phyloP scores from a whole-genome alignment of 2,329 filamentous ascomycete species.

The Trichoderma lentiforme region DNA sequence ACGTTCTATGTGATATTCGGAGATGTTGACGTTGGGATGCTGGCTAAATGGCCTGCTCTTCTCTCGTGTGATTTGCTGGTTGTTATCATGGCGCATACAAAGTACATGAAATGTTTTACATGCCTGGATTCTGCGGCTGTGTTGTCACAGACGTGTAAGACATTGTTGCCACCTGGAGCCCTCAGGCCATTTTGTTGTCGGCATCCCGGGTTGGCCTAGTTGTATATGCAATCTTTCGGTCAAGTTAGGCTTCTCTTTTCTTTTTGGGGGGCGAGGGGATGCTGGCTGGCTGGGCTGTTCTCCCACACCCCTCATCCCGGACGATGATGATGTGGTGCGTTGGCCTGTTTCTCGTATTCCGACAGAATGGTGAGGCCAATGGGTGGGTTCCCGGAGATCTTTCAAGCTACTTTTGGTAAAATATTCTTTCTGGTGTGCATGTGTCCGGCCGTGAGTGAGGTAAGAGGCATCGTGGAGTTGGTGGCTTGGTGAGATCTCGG shows the following conservation, averaged over 20 bases:
- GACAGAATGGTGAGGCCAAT: conserved; percentile 4
- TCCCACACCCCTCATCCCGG: not conserved
- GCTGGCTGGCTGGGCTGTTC: not conserved
- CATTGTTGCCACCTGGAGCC: not conserved
- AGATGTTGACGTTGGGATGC: not conserved
- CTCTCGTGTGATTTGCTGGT: not conserved
- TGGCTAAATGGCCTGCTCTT: not conserved
- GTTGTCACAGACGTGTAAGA: conserved; percentile 4
- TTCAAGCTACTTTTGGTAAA: not conserved
- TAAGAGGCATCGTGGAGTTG: conserved; percentile 3
- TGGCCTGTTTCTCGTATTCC: conserved; percentile 12
- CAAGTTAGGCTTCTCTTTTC: not conserved
- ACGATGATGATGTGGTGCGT: not conserved
- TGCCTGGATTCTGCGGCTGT: not conserved
- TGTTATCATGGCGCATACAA: not conserved
- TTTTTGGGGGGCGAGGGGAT: not conserved
- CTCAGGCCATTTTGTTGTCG: not conserved
- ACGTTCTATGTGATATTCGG: not conserved
- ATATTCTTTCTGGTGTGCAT: not conserved
- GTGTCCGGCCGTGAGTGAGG: not conserved
- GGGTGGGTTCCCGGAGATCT: not conserved
- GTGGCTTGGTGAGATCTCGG: conserved; percentile 4
- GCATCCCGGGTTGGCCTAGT: not conserved
- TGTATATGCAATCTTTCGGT: not conserved
- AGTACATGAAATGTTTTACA: not conserved